phyloP scores from a whole-genome alignment of 495 filamentous ascomycete species.

The Physcia stellaris region DNA sequence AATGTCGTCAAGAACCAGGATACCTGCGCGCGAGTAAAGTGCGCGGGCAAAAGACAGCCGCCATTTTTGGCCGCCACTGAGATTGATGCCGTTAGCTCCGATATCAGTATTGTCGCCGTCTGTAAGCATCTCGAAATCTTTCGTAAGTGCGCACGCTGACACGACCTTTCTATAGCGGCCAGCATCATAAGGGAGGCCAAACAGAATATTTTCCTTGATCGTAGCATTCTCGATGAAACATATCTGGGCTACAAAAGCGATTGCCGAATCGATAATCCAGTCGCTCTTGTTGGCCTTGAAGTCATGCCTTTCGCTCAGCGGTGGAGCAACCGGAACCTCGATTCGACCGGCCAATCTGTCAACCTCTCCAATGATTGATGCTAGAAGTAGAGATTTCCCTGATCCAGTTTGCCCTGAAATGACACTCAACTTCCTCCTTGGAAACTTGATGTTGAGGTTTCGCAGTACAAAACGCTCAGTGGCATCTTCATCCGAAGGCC shows the following conservation, averaged over 20 bases:
- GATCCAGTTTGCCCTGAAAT: constrained; percentile 43
- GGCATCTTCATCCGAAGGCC: constrained; percentile 44
- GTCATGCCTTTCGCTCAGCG: constrained; percentile 26
- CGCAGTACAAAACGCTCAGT: constrained; percentile 45
- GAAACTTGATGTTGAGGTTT: constrained; percentile 51
- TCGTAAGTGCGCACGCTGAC: constrained; percentile 54
- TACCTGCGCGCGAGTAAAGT: constrained; percentile 65
- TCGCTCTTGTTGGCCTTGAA: constrained; percentile 46
- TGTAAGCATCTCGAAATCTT: constrained; percentile 59
- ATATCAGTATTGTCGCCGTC: constrained; percentile 72
- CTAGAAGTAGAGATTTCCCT: constrained; percentile 50
- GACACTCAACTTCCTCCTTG: constrained; percentile 53
- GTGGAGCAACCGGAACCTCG: constrained; percentile 29
- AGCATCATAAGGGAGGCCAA: constrained; percentile 54
- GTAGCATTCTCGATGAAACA: constrained; percentile 80
- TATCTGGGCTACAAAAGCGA: constrained; percentile 70
- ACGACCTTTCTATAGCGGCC: constrained; percentile 52
- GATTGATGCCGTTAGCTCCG: constrained; percentile 68
- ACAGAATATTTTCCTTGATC: constrained; percentile 59
- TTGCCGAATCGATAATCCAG: constrained; percentile 54
- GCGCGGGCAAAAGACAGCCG: constrained; percentile 65
- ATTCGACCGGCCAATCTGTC: constrained; percentile 34
- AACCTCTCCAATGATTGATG: constrained; percentile 48
- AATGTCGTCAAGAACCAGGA: constrained; percentile 73
- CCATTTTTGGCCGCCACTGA: constrained; percentile 78